These are phyloP conservation scores for Pugionium cornutum DNA, from an alignment of 345 rosid genomes.

Conservation along the genomic window DNA sequence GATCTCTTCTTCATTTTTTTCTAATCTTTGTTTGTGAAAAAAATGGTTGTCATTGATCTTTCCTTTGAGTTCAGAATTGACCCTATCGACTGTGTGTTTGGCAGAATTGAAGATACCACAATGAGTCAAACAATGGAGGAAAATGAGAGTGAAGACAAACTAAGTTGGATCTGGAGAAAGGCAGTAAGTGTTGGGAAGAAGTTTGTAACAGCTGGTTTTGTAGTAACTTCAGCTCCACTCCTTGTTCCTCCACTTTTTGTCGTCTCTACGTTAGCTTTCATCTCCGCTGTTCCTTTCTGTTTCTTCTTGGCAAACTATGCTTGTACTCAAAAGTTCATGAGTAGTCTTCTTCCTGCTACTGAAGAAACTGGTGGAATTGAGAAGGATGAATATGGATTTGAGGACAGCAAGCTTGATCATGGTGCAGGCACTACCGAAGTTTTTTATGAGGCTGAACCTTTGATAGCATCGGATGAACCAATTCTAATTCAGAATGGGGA, in stretches of 20 bases:
- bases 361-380: constrained; percentile 13
- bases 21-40: background rate
- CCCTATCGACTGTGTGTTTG: background rate
- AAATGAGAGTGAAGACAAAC: constrained; percentile 37
- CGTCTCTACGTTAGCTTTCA: constrained; percentile 58
- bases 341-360: constrained; percentile 54
- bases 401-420: constrained; percentile 22
- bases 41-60: background rate
- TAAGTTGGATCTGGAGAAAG: constrained; percentile 51
- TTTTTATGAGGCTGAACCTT: background rate
- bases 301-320: constrained; percentile 71
- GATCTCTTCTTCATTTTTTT: background rate
- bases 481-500: constrained; percentile 17
- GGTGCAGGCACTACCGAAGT: background rate
- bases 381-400: constrained; percentile 19
- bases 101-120: constrained; percentile 47
- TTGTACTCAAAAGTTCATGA: constrained; percentile 71
- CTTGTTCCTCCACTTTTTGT: constrained; percentile 68
- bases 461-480: background rate
- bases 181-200: constrained; percentile 64
- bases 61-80: background rate
- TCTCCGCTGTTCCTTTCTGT: constrained; percentile 66
- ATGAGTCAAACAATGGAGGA: constrained; percentile 20
- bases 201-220: constrained; percentile 56
- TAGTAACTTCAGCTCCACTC: constrained; percentile 64